phyloP scores from a whole-genome alignment of 23 red algal genomes.

The Gracilaria domingensis region DNA sequence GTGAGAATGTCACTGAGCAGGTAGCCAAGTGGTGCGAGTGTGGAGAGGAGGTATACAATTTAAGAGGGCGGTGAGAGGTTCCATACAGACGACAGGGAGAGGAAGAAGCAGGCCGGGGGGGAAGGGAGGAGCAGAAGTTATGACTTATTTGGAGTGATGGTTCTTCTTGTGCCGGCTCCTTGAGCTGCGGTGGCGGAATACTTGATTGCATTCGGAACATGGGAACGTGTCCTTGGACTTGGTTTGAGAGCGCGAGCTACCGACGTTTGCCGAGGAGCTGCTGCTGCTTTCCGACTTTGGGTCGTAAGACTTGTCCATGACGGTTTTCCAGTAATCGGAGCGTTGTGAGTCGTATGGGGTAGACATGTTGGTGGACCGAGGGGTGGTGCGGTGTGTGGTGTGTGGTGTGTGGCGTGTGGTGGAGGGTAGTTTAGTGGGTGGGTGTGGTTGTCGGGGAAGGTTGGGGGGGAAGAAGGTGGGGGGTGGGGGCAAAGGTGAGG shows the following conservation, averaged over 20 bases:
- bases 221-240: constrained; percentile 1
- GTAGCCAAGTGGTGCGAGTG: no score
- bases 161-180: constrained; percentile 67
- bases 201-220: constrained; percentile 47
- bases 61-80: not conserved
- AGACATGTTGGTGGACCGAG: not conserved
- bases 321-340: not conserved
- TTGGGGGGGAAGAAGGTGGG: not conserved
- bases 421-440: not conserved
- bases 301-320: not conserved
- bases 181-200: constrained; percentile 46
- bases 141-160: constrained; percentile 13
- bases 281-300: not conserved
- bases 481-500: not conserved
- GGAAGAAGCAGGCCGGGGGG: not conserved
- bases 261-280: not conserved
- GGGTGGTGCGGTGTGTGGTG: not conserved
- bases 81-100: not conserved
- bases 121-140: not conserved
- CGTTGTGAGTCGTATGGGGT: not conserved
- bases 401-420: not conserved
- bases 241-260: not conserved
- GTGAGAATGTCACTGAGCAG: not conserved
- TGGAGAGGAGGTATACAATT: not conserved
- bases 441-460: not conserved